A percentile compares a stretch with the other conserved stretches of the same genome.
phyloP scores from a whole-genome alignment of 2,329 filamentous ascomycete genomes.

The Neocatenulostroma microsporum region DNA sequence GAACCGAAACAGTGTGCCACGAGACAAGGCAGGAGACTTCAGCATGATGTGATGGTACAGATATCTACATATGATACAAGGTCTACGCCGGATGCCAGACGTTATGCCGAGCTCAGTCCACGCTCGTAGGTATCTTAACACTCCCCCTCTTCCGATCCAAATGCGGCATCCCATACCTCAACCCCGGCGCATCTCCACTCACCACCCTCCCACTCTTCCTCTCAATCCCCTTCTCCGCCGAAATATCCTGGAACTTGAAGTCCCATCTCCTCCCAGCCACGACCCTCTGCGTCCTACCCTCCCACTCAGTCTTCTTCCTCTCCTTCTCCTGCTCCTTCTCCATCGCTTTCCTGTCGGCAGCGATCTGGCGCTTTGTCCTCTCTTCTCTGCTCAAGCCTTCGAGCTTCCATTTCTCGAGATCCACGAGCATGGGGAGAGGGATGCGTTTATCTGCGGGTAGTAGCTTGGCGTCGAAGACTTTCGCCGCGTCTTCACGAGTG shows the following conservation, averaged over 20 bases:
- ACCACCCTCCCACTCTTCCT: constrained; percentile 49
- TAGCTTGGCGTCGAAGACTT: constrained; percentile 52
- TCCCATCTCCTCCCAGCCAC: constrained; percentile 48
- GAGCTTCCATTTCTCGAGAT: constrained; percentile 39
- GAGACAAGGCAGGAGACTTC: too few species aligned
- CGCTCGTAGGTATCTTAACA: constrained; percentile 56
- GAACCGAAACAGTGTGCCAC: too few species aligned
- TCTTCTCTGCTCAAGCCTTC: constrained; percentile 31
- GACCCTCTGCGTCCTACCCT: constrained; percentile 35
- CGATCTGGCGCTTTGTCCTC: constrained; percentile 40
- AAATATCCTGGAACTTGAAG: constrained; percentile 53
- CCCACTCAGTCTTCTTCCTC: constrained; percentile 37
- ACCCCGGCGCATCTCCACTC: constrained; percentile 46
- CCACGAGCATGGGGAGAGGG: constrained; percentile 53
- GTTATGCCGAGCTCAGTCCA: constrained; percentile 43
- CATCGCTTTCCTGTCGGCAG: constrained; percentile 31
- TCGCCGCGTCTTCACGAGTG: constrained; percentile 57
- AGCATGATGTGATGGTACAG: too few species aligned
- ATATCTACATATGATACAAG: too few species aligned
- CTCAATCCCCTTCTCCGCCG: constrained; percentile 43
- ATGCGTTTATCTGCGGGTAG: constrained; percentile 57
- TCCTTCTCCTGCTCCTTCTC: constrained; percentile 33
- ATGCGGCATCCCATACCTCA: constrained; percentile 55
- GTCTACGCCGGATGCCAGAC: too few species aligned
- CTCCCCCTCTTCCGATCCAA: constrained; percentile 56